Conservation (phyloP, 73 alveolate genomes). For the Breviolum minutum region DNA sequence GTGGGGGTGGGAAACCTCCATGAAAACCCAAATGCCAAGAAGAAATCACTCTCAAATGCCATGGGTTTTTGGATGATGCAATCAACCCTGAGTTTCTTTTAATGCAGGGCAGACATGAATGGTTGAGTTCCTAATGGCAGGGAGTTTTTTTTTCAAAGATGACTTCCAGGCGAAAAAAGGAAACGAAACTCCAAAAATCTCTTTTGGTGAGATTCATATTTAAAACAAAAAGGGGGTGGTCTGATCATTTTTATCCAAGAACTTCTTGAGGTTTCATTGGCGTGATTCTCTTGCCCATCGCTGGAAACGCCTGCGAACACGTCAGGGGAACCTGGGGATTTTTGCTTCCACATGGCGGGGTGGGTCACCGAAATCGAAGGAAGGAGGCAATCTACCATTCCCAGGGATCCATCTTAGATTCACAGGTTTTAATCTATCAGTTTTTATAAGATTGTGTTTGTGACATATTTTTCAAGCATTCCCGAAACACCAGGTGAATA, state of each 20-base stretch:
- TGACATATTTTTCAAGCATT: too few relatives aligned
- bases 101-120: too few relatives aligned
- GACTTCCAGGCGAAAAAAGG: background rate
- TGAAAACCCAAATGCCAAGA: too few relatives aligned
- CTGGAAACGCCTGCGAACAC: conserved; percentile 94
- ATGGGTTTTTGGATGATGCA: too few relatives aligned
- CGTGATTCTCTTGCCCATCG: conserved; percentile 84
- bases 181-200: too few relatives aligned
- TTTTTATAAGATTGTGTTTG: too few relatives aligned
- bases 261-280: conserved; percentile 64
- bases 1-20: too few relatives aligned
- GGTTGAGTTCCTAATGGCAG: background rate
- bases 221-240: too few relatives aligned
- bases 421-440: background rate
- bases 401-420: background rate
- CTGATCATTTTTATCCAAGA: background rate
- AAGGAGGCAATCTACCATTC: background rate
- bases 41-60: too few relatives aligned
- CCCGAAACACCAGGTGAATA: too few relatives aligned
- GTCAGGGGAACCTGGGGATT: background rate
- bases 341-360: background rate
- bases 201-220: too few relatives aligned
- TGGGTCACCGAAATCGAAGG: background rate
- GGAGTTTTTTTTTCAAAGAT: background rate
- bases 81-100: too few relatives aligned